A percentile compares a stretch with the other conserved stretches of the same genome.
Conservation (phyloP, 352 stramenopile species). For the Globisporangium parvum region DNA sequence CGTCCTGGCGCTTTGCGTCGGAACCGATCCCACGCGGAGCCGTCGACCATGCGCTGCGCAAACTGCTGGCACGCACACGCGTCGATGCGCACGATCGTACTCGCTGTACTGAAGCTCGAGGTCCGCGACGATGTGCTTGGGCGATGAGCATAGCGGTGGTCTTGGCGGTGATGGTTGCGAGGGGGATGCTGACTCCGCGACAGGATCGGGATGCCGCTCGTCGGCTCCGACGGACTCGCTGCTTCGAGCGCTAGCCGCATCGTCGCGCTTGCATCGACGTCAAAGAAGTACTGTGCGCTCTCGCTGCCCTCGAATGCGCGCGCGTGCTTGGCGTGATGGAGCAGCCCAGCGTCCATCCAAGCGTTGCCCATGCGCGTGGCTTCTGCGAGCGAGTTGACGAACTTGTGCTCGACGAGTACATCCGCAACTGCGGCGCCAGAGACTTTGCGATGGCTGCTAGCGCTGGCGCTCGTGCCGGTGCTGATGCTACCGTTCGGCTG, state of each 20-base stretch:
- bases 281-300: slow-evolving; percentile 17
- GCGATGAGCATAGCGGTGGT: background rate
- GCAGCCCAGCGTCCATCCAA: slow-evolving; percentile 38
- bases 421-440: slow-evolving; percentile 10
- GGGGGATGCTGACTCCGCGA: background rate
- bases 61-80: slow-evolving; percentile 1
- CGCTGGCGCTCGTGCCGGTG: background rate
- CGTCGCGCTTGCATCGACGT: slow-evolving; percentile 14
- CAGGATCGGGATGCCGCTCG: slow-evolving; percentile 1
- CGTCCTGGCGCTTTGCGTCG: slow-evolving; percentile 1
- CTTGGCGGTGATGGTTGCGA: too few species aligned
- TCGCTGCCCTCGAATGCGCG: slow-evolving; percentile 14
- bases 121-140: background rate
- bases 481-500: too few species aligned
- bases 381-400: slow-evolving; percentile 36
- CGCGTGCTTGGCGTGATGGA: slow-evolving; percentile 40
- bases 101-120: background rate
- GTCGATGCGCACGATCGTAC: background rate
- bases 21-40: background rate
- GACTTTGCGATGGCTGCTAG: slow-evolving; percentile 26
- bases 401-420: slow-evolving; percentile 45
- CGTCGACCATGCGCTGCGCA: slow-evolving; percentile 1
- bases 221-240: too few species aligned
- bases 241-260: too few species aligned
- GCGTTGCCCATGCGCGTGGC: slow-evolving; percentile 35